Percentiles rank a stretch among this genome's conserved stretches.
phyloP scores from a whole-genome alignment of 371 early-diverging fungal species.

The Saksenaea vasiformis region DNA sequence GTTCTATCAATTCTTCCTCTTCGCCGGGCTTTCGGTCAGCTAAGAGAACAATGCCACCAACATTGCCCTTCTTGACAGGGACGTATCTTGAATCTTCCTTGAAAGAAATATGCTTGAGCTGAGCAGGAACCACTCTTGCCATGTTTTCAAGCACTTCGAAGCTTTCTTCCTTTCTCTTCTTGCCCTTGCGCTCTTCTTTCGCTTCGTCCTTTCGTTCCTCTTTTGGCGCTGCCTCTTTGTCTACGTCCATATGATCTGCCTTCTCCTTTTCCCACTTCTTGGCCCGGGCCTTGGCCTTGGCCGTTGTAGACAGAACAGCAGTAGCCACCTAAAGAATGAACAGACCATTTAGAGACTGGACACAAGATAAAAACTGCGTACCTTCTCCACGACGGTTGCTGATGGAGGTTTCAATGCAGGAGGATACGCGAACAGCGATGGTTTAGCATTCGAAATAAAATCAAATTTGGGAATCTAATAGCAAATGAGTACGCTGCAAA shows the following conservation, averaged over 20 bases:
- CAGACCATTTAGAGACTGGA: background rate
- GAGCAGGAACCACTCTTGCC: constrained; percentile 87
- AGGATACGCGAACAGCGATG: constrained; percentile 93
- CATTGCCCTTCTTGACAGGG: constrained; percentile 79
- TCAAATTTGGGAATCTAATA: constrained; percentile 82
- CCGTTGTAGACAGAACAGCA: constrained; percentile 94
- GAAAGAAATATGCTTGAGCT: constrained; percentile 84
- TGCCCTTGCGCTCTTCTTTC: constrained; percentile 43
- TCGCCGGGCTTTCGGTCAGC: constrained; percentile 63
- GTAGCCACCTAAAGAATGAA: constrained; percentile 80
- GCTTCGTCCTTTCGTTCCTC: constrained; percentile 58
- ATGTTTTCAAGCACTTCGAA: constrained; percentile 83
- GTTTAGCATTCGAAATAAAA: constrained; percentile 81
- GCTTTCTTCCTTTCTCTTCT: constrained; percentile 71
- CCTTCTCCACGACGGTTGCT: constrained; percentile 63
- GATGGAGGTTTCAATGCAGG: constrained; percentile 74
- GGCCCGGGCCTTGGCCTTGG: constrained; percentile 88
- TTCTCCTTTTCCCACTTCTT: constrained; percentile 82
- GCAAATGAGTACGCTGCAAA: background rate
- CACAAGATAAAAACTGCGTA: constrained; percentile 31
- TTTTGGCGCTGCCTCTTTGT: constrained; percentile 39
- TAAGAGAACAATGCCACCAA: constrained; percentile 82
- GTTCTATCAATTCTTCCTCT: constrained; percentile 62
- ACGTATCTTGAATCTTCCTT: constrained; percentile 82
- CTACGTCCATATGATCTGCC: constrained; percentile 55